Base-by-base conservation (phyloP, 768 basidiomycete species). In the Clitopilus hobsonii region DNA sequence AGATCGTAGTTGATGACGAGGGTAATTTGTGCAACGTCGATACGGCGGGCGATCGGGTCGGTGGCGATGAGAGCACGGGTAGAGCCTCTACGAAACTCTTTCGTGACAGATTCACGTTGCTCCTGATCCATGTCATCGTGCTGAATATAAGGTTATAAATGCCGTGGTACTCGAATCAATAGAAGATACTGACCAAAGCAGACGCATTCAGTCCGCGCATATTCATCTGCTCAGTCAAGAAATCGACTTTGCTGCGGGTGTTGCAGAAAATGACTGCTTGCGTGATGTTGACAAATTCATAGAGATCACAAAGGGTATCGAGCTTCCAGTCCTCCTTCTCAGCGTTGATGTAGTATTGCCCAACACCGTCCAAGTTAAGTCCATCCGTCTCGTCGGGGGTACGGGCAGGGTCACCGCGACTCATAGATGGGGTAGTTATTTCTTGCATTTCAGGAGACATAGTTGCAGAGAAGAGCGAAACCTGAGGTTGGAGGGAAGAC, bases 191-290 rank as follows among this genome's bases (percentile, higher is more conserved):
- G 53, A 91, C 93, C 91, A 97, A 95, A 59, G 94, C 93, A 57
- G 92, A 93, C 41, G 97, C 96, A 56, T 96, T 98, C 73, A 98
- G 98, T 74, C 98, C 94, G 59, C 94, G 83, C 30, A 80, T 81
- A 72, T 91, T 91, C 87, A 99, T 93, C 82, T 97, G 96, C 74
- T 98, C 94, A 20, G 96, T 98, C 67, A 99, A 74, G 93, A 93
- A 94, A 76, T 99, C 96, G 62, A 99, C 93, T 85, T 99, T 99
- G 78, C 96, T 83, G 68, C 93, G 83, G 50, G 96, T 98, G 80
- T 98, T 98, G 80, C 96, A 98, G 83, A 99, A 99, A 74, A 99
- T 98, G 76, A 98, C 96, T 54, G 96, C 94, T 71, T 98, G 96
- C 38, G 96, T 98, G 76, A 99, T 98, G 65, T 96, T 98, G 58